Base-by-base conservation (phyloP, 306 rosid genomes). In the Casuarina equisetifolia region DNA sequence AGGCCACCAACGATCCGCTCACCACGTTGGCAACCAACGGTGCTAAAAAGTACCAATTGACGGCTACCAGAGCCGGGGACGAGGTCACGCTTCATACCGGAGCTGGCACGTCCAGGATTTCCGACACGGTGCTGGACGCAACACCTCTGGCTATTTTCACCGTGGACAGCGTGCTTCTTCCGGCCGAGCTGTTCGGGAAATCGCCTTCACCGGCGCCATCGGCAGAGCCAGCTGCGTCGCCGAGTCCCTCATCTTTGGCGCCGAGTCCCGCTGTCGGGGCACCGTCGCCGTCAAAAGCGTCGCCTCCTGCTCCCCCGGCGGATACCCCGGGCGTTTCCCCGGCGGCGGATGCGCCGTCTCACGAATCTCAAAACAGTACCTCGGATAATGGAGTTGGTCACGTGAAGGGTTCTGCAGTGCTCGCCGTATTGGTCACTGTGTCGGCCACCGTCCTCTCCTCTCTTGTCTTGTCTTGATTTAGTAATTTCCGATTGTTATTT, bases 171-270 rank as follows among this genome's bases (percentile, higher is more conserved):
- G 81, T 95, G 55, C 92, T 95, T 38, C 91, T 95, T 17, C 97
- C 97, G 0, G 0, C 82, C 0, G 97, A 95, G 81, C 13, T 92
- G 36, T 92, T 92, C 66, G 97, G 90, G 0, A 87, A 76, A 5
- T 87, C 98, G 0, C 97, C 98, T 6, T 72, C 99, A 0, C 96
- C 97, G 0, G 91, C 98, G 0, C 98, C 98, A 19, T 90, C 90
- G 0, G 85, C 79, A 2, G 93, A 35, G 15, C 95, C 97, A 0
- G 83, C 68, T 0, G 15, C 74, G 0, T 80, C 97, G 7, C 93
- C 94, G 0, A 36, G 90, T 0, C 96, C 91, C 2, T 17, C 91
- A 0, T 92, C 90, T 1, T 55, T 88, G 11, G 89, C 91, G 15
- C 87, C 88, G 0, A 78, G 51, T 0, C 85, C 92, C 1, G 85